phyloP scores from a whole-genome alignment of 148 eudicot species.

The Polygonum aviculare region DNA sequence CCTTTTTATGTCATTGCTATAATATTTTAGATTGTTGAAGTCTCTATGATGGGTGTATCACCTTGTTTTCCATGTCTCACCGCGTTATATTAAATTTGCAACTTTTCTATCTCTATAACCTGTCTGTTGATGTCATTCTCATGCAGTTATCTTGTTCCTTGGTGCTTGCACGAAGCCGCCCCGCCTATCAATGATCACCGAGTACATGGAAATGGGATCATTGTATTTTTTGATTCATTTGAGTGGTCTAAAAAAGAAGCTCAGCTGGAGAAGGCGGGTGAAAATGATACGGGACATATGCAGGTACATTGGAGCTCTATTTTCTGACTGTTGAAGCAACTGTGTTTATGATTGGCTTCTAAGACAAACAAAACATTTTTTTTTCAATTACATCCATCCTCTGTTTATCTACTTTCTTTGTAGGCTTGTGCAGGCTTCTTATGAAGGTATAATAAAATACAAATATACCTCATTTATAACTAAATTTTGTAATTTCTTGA shows the following conservation, averaged over 20 bases:
- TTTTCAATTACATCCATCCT: not conserved
- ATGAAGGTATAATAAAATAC: too few relatives aligned
- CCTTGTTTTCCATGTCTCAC: not conserved
- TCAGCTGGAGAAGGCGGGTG: constrained; percentile 86
- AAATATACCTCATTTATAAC: too few relatives aligned
- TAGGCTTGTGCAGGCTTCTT: too few relatives aligned
- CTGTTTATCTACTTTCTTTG: not conserved
- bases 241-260: constrained; percentile 93
- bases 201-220: constrained; percentile 99
- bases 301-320: constrained; percentile 33
- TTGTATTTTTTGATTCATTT: constrained; percentile 78
- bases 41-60: not conserved
- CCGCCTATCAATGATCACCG: constrained; percentile 86
- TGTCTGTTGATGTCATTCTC: not conserved
- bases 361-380: not conserved
- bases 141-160: constrained; percentile 88
- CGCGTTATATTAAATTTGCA: not conserved
- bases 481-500: too few relatives aligned
- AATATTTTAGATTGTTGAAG: not conserved
- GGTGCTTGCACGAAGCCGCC: constrained; percentile 99
- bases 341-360: not conserved
- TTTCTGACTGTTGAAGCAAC: not conserved
- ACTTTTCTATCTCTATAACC: not conserved
- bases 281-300: constrained; percentile 98
- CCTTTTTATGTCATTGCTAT: not conserved